Percentiles rank a stretch among this genome's conserved stretches.
Evolutionary conservation across 1,284 basidiomycete species (phyloP).

Genomic region (Rhodotorula sp.): DNA sequence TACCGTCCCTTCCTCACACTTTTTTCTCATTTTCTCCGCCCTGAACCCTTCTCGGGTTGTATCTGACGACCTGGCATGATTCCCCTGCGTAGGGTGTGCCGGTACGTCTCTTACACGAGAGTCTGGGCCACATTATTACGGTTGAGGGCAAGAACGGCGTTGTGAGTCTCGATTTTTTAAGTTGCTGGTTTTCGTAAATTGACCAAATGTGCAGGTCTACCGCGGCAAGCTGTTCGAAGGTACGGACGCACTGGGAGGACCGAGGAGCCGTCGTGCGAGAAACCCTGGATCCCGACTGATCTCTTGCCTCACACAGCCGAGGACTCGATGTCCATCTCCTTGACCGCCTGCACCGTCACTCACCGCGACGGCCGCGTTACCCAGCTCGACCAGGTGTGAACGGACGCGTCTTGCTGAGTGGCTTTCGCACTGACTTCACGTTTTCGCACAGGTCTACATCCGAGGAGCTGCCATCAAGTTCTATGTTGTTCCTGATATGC

Average conservation of each 20-base stretch:
- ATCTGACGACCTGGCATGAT: background rate
- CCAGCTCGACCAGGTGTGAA: constrained; percentile 81
- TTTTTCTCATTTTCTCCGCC: too few species aligned
- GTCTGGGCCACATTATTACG: constrained; percentile 92
- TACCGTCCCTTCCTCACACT: background rate
- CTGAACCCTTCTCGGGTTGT: background rate
- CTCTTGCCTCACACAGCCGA: constrained; percentile 65
- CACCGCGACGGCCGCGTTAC: constrained; percentile 97
- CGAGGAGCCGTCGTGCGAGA: too few species aligned
- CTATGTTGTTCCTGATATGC: constrained; percentile 99
- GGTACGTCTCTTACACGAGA: constrained; percentile 43
- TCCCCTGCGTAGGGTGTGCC: constrained; percentile 7
- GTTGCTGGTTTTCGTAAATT: too few species aligned
- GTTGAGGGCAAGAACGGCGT: constrained; percentile 93
- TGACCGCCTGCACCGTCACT: constrained; percentile 96
- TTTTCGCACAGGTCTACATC: constrained; percentile 70
- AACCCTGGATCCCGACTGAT: too few species aligned
- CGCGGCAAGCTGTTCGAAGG: constrained; percentile 97
- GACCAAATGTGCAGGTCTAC: constrained; percentile 76
- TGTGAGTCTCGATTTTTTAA: too few species aligned
- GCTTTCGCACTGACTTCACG: background rate
- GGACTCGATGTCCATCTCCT: constrained; percentile 94
- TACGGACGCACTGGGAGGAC: constrained; percentile 41
- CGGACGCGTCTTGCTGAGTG: background rate
- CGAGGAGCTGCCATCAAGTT: constrained; percentile 96